Evolutionary conservation across 2,329 filamentous ascomycete species (phyloP).

Genomic region (Arthroderma sp.): DNA sequence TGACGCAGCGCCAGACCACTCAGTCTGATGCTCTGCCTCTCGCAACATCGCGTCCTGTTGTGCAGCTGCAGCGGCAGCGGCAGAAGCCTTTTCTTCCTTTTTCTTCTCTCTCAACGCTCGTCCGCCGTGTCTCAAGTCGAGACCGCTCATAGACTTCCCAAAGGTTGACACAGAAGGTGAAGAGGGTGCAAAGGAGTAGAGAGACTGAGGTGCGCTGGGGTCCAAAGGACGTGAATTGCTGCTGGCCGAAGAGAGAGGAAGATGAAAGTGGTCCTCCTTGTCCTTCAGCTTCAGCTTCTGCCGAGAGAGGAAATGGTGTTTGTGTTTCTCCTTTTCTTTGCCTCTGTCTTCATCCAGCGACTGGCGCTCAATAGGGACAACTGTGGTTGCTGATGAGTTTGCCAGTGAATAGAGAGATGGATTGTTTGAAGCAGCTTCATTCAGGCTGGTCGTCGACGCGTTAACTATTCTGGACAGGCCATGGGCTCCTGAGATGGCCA

Average conservation of each 20-base stretch:
- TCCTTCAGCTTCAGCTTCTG: slow-evolving; percentile 55
- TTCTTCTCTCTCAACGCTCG: slow-evolving; percentile 69
- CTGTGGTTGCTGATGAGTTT: slow-evolving; percentile 50
- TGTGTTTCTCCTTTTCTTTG: slow-evolving; percentile 36
- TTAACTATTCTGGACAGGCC: slow-evolving; percentile 46
- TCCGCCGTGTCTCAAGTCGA: slow-evolving; percentile 67
- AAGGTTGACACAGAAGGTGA: slow-evolving; percentile 54
- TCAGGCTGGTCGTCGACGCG: slow-evolving; percentile 48
- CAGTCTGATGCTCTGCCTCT: slow-evolving; percentile 26
- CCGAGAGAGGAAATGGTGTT: slow-evolving; percentile 54
- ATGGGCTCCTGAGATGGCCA: slow-evolving; percentile 39
- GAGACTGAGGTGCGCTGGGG: slow-evolving; percentile 49
- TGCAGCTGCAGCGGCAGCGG: slow-evolving; percentile 13
- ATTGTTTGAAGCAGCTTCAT: slow-evolving; percentile 37
- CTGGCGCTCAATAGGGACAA: slow-evolving; percentile 40
- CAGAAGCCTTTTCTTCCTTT: slow-evolving; percentile 51
- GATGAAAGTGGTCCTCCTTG: slow-evolving; percentile 44
- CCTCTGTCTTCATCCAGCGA: slow-evolving; percentile 27
- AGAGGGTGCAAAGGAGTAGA: slow-evolving; percentile 55
- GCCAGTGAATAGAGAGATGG: slow-evolving; percentile 49
- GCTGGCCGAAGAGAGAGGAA: slow-evolving; percentile 52
- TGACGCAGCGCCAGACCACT: slow-evolving; percentile 22
- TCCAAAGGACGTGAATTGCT: slow-evolving; percentile 54
- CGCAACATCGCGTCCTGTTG: slow-evolving; percentile 7
- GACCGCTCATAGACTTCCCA: slow-evolving; percentile 66